Conservation (phyloP, 2,329 filamentous ascomycete genomes). For the Diplodia seriata region DNA sequence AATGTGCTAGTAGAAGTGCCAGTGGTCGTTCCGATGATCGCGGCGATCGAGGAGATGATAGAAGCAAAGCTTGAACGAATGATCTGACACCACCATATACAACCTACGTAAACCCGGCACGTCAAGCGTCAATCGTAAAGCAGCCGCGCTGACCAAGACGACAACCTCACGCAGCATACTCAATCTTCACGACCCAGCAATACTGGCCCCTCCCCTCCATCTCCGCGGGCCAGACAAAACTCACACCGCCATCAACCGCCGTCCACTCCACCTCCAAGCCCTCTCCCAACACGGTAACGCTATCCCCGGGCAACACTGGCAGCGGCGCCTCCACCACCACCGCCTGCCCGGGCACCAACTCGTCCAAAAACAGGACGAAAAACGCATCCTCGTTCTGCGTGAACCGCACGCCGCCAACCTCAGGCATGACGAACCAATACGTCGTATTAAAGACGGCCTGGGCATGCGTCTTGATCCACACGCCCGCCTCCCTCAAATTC, state of each 20-base stretch:
- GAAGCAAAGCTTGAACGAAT: too few relatives aligned
- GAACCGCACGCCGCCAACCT: slow-evolving; percentile 57
- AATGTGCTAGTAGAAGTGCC: too few relatives aligned
- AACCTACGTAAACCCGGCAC: too few relatives aligned
- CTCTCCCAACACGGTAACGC: slow-evolving; percentile 54
- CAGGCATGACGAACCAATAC: slow-evolving; percentile 59
- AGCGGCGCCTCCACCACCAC: slow-evolving; percentile 54
- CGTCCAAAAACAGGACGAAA: slow-evolving; percentile 57
- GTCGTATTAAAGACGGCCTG: slow-evolving; percentile 66
- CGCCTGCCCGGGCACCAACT: slow-evolving; percentile 41
- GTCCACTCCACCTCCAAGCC: slow-evolving; percentile 29
- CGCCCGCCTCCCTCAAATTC: slow-evolving; percentile 59
- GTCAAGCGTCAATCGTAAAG: neutral
- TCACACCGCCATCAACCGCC: slow-evolving; percentile 36
- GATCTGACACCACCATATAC: too few relatives aligned
- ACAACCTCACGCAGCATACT: slow-evolving; percentile 26
- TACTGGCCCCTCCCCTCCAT: slow-evolving; percentile 33
- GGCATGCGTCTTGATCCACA: slow-evolving; percentile 61
- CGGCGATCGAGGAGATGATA: too few relatives aligned
- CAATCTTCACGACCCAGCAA: slow-evolving; percentile 37
- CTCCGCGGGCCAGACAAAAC: slow-evolving; percentile 40
- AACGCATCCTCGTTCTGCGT: slow-evolving; percentile 62
- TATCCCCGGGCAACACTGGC: slow-evolving; percentile 57
- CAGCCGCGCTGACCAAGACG: neutral
- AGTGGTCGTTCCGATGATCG: too few relatives aligned